These are phyloP conservation scores for Stachybotrys echinatus DNA, from an alignment of 2,329 filamentous ascomycete genomes.

Conservation along the genomic window DNA sequence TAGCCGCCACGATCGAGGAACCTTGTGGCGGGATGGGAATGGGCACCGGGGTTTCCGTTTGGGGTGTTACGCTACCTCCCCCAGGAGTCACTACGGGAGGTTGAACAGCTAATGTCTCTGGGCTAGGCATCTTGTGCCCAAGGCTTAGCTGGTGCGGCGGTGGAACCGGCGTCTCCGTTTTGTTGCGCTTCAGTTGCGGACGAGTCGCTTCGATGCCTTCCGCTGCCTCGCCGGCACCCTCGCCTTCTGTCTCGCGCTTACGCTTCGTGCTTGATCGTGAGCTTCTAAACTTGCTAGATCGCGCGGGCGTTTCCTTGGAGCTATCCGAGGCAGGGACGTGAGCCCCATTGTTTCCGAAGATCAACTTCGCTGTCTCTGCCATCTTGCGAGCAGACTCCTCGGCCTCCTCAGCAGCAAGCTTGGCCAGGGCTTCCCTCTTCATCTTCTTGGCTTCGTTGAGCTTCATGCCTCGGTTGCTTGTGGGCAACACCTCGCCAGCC, in stretches of 20 bases:
- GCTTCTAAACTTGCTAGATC: constrained; percentile 19
- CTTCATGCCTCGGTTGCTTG: constrained; percentile 70
- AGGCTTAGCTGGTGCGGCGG: constrained; percentile 32
- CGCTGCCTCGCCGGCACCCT: constrained; percentile 20
- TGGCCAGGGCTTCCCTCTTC: constrained; percentile 60
- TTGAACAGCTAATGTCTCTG: too few relatives aligned
- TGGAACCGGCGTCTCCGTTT: constrained; percentile 53
- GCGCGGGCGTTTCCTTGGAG: constrained; percentile 11
- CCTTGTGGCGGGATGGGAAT: constrained; percentile 27
- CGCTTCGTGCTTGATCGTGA: constrained; percentile 34
- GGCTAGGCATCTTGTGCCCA: constrained; percentile 8
- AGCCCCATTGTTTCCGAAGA: constrained; percentile 29
- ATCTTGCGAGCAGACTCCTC: constrained; percentile 52
- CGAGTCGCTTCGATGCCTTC: constrained; percentile 22
- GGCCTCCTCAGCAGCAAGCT: constrained; percentile 57
- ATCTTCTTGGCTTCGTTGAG: constrained; percentile 73
- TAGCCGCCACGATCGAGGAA: constrained; percentile 11
- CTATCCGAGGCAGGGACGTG: constrained; percentile 10
- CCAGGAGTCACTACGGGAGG: constrained; percentile 11
- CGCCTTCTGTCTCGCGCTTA: constrained; percentile 35
- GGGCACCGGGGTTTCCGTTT: constrained; percentile 37
- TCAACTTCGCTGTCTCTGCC: constrained; percentile 39
- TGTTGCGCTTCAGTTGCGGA: constrained; percentile 44
- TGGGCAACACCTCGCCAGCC: constrained; percentile 55
- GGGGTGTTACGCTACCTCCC: constrained; percentile 11